Evolutionary conservation across 305 asterid genomes (phyloP).

Genomic region (Solanum aculeatissimum): DNA sequence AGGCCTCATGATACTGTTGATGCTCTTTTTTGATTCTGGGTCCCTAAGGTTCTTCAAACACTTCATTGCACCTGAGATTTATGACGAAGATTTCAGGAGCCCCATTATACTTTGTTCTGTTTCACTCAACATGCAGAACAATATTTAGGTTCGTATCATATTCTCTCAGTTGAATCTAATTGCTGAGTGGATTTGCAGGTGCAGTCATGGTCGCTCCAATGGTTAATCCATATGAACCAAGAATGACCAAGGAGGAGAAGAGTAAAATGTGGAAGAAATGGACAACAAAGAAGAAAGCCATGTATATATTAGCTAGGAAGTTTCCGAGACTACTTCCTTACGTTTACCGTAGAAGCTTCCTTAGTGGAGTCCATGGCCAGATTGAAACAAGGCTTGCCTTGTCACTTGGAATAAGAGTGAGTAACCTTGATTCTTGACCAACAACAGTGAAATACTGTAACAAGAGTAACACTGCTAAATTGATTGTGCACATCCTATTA

Average conservation of each 20-base stretch:
- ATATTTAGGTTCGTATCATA: not conserved
- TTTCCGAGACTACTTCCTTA: constrained; percentile 61
- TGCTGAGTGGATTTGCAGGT: constrained; percentile 37
- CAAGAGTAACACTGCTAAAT: not conserved
- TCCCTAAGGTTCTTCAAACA: not conserved
- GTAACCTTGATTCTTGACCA: constrained; percentile 11
- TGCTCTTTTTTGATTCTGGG: not conserved
- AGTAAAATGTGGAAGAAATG: constrained; percentile 69
- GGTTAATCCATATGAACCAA: constrained; percentile 87
- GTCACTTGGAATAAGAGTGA: constrained; percentile 63
- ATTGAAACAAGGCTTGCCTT: constrained; percentile 54
- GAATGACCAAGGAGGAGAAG: constrained; percentile 62
- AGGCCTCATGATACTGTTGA: not conserved
- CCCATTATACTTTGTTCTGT: not conserved
- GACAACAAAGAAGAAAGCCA: constrained; percentile 52
- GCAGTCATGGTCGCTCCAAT: constrained; percentile 86
- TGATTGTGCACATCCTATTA: not conserved
- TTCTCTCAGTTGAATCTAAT: not conserved
- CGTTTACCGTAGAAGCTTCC: constrained; percentile 64
- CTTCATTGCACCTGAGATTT: not conserved
- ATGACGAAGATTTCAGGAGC: not conserved
- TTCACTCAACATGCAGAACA: not conserved
- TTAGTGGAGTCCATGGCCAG: constrained; percentile 66
- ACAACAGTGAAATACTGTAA: not conserved
- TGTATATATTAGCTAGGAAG: constrained; percentile 60